phyloP scores from a whole-genome alignment of 1,139 yeast genomes.

The Candida tropicalis region DNA sequence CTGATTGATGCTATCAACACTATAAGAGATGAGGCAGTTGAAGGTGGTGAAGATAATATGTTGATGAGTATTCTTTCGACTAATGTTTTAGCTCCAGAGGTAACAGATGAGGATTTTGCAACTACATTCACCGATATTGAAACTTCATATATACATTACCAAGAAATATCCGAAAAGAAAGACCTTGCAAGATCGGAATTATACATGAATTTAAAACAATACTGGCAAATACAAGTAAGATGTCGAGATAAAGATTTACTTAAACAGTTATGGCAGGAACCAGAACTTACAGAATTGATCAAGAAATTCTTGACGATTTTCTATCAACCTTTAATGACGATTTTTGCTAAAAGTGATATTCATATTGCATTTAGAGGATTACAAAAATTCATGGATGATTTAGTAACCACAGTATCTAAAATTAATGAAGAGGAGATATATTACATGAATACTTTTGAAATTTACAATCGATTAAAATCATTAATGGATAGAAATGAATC shows the following conservation, averaged over 20 bases:
- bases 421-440: conserved; percentile 52
- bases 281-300: conserved; percentile 69
- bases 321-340: conserved; percentile 78
- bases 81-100: conserved; percentile 21
- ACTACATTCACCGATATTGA: conserved; percentile 14
- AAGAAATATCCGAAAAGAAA: conserved; percentile 18
- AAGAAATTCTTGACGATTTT: conserved; percentile 75
- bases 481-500: conserved; percentile 72
- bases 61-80: conserved; percentile 29
- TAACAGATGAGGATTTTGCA: conserved; percentile 7
- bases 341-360: conserved; percentile 76
- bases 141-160: conserved; percentile 25
- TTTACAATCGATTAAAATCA: conserved; percentile 67
- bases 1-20: conserved; percentile 21
- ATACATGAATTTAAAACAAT: conserved; percentile 56
- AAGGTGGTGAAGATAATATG: conserved; percentile 22
- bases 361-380: conserved; percentile 75
- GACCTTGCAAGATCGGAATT: conserved; percentile 24
- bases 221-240: conserved; percentile 65
- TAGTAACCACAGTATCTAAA: conserved; percentile 53
- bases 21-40: conserved; percentile 29
- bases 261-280: conserved; percentile 83
- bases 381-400: conserved; percentile 72
- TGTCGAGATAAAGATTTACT: conserved; percentile 74
- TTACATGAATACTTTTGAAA: conserved; percentile 43